Percentiles rank a stretch among this genome's conserved stretches.
Conservation (phyloP, 2,329 filamentous ascomycete species). For the Hypoxylon sp. region DNA sequence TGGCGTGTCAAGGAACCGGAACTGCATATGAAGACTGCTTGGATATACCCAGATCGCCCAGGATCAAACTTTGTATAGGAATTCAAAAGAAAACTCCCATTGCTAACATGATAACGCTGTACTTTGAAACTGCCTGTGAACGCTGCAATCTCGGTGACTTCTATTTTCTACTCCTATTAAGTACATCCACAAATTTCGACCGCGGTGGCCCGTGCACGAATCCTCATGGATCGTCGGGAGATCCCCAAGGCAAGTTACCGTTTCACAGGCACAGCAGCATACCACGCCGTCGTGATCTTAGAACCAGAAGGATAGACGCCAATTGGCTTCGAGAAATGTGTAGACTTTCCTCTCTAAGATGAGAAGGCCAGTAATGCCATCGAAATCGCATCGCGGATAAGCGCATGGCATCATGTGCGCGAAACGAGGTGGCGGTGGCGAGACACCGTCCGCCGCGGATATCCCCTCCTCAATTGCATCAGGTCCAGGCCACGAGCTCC, state of each 20-base stretch:
- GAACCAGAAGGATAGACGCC: neutral
- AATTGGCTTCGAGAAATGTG: neutral
- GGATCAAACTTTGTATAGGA: slow-evolving; percentile 26
- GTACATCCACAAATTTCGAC: neutral
- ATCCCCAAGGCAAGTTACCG: slow-evolving; percentile 1
- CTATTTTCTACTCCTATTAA: slow-evolving; percentile 5
- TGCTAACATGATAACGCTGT: slow-evolving; percentile 7
- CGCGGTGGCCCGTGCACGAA: slow-evolving; percentile 28
- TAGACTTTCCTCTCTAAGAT: neutral
- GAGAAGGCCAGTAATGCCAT: slow-evolving; percentile 2
- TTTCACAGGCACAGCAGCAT: neutral
- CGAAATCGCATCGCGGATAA: slow-evolving; percentile 9
- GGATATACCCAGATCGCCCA: slow-evolving; percentile 43
- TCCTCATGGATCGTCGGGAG: slow-evolving; percentile 10
- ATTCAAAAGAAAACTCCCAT: slow-evolving; percentile 19
- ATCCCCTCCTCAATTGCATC: slow-evolving; percentile 3
- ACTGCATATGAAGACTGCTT: slow-evolving; percentile 44
- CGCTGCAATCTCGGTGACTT: slow-evolving; percentile 4
- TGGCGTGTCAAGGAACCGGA: slow-evolving; percentile 32
- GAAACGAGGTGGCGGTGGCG: slow-evolving; percentile 15
- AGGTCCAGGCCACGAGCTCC: slow-evolving; percentile 17
- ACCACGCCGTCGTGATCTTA: neutral
- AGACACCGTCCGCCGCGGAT: slow-evolving; percentile 9
- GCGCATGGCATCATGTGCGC: slow-evolving; percentile 15
- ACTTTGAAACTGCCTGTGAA: slow-evolving; percentile 13